Base-by-base conservation (phyloP, 257 asterid genomes). In the Solanum ossicruentum region DNA sequence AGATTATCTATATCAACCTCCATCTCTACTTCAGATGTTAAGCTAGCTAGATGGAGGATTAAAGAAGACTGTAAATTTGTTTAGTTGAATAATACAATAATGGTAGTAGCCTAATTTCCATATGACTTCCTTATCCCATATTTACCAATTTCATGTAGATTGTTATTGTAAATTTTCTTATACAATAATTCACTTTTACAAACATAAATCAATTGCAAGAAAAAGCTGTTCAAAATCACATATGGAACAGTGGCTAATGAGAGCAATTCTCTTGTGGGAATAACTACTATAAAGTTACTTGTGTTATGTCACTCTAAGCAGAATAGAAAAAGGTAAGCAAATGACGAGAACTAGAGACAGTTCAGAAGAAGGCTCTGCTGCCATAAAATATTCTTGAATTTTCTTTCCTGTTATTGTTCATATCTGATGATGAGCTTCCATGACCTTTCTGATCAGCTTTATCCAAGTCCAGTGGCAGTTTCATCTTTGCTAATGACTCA, bases 331-430 rank as follows among this genome's bases (percentile, higher is more conserved):
- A 84, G 61, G 43, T 51, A 58, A 83, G 32, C 83, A 63, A 55
- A 55, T 65, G 79, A 78, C 81, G 85, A 63, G 84, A 45, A 12
- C 58, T n/a, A 77, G 39, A 45, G 28, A 43, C 7, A 36, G 39
- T 10, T 87, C 84, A 94, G 85, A 94, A 94, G 90, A 94, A 94
- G 7, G 97, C 98, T 79, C 97, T 89, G 90, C 98, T 93, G 4
- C 98, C 98, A 88, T 94, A 94, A 82, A 94, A 94, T 83, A 94
- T 96, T 87, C 94, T 91, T 56, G 93, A 86, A 85, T 80, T 82
- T 20, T 90, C 92, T 87, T 93, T 89, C 26, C 86, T 93, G 84
- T 87, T 87, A 55, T 84, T 88, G 58, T 90, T 90, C 21, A 83
- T 77, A 73, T 89, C 90, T 8, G 82, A 72, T 8, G 82, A 72